phyloP scores from a whole-genome alignment of 345 rosid species.

The Citrus reticulata region DNA sequence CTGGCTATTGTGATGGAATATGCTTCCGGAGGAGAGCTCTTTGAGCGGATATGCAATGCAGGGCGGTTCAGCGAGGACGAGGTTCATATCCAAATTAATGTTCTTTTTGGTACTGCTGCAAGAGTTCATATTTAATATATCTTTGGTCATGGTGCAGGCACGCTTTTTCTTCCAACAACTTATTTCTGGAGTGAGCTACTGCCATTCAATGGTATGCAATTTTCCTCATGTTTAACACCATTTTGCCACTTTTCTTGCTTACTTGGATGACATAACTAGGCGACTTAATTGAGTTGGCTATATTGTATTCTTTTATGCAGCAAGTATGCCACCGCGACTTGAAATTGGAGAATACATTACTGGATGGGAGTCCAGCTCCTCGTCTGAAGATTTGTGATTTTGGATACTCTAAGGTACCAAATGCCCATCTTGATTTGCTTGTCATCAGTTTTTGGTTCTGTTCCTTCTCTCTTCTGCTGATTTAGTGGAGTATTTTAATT shows the following conservation, averaged over 20 bases:
- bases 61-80: constrained; percentile 82
- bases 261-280: neutral
- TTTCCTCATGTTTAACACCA: neutral
- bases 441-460: neutral
- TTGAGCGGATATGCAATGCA: constrained; percentile 77
- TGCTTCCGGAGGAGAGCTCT: constrained; percentile 86
- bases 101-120: neutral
- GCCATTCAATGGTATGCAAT: constrained; percentile 62
- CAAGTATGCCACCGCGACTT: constrained; percentile 98
- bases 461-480: neutral
- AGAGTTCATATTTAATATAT: neutral
- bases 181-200: constrained; percentile 73
- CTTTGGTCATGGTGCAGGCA: constrained; percentile 40
- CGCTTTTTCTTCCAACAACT: constrained; percentile 85
- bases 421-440: neutral
- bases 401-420: constrained; percentile 96
- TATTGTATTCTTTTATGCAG: constrained; percentile 30
- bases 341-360: constrained; percentile 88
- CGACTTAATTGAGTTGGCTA: constrained; percentile 2
- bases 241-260: neutral
- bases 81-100: constrained; percentile 25
- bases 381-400: constrained; percentile 96
- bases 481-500: neutral
- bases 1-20: constrained; percentile 85
- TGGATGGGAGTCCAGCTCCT: constrained; percentile 97